Conservation (phyloP, 2,329 filamentous ascomycete genomes). For the Xylaria sp. region DNA sequence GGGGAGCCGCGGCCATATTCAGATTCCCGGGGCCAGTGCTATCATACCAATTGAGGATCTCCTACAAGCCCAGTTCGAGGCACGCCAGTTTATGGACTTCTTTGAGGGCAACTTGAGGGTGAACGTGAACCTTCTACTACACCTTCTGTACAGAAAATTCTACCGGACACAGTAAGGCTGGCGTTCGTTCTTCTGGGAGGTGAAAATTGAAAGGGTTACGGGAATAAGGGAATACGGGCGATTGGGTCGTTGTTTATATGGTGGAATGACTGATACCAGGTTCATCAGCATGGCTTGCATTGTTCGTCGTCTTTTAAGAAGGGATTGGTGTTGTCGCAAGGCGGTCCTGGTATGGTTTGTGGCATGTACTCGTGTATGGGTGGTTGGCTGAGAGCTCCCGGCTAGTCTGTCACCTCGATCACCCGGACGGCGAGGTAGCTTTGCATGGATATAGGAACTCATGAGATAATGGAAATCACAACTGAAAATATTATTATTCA, state of each 20-base stretch:
- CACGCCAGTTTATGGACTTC: conserved; percentile 93
- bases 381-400: conserved; percentile 12
- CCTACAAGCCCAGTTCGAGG: conserved; percentile 96
- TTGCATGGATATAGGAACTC: conserved; percentile 36
- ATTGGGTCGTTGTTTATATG: conserved; percentile 30
- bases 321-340: conserved; percentile 40
- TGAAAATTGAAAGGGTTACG: neutral
- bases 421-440: conserved; percentile 20
- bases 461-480: conserved; percentile 44
- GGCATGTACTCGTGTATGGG: conserved; percentile 28
- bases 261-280: conserved; percentile 36
- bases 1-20: conserved; percentile 89
- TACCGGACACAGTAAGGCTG: conserved; percentile 74
- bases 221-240: conserved; percentile 25
- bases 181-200: conserved; percentile 11
- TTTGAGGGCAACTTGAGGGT: conserved; percentile 88
- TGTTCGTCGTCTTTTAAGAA: conserved; percentile 36
- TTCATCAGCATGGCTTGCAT: conserved; percentile 32
- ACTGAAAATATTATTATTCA: conserved; percentile 28
- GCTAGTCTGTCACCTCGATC: conserved; percentile 13
- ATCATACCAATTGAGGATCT: conserved; percentile 92
- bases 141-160: conserved; percentile 99
- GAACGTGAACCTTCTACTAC: conserved; percentile 96
- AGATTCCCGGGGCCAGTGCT: conserved; percentile 93
- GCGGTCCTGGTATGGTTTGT: conserved; percentile 22